Evolutionary conservation across 106 monocot species (phyloP).

Genomic region (Agapanthus africanus): DNA sequence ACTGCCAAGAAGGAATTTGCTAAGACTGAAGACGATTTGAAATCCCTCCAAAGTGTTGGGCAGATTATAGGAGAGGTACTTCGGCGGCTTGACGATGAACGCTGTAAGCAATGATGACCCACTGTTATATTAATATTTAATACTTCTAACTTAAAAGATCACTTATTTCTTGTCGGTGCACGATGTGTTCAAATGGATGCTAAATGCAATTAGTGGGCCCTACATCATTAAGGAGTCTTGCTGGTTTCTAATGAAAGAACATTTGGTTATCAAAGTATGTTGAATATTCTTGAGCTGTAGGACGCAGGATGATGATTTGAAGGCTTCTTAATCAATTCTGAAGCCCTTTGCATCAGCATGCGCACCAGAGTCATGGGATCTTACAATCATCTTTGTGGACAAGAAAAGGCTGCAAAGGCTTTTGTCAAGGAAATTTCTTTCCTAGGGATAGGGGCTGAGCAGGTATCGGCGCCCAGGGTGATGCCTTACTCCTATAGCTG

Average conservation of each 20-base stretch:
- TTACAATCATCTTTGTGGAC: not conserved
- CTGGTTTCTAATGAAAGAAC: not conserved
- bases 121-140: not conserved
- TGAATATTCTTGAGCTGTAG: not conserved
- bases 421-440: no score
- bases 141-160: not conserved
- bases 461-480: no score
- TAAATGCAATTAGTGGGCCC: not conserved
- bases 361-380: not conserved
- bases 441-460: no score
- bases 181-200: not conserved
- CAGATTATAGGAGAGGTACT: constrained; percentile 96
- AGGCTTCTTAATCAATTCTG: not conserved
- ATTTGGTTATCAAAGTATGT: not conserved
- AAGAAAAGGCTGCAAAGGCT: no score
- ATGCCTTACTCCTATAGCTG: no score
- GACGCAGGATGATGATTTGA: not conserved
- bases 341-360: not conserved
- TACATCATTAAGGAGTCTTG: not conserved
- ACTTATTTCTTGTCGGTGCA: not conserved
- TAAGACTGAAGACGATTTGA: constrained; percentile 91
- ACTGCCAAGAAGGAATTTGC: constrained; percentile 69
- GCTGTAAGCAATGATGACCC: constrained; percentile 35
- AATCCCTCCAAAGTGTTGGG: constrained; percentile 88
- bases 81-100: constrained; percentile 87